Base-by-base conservation (phyloP, 345 rosid species). In the Ailanthus altissimus region DNA sequence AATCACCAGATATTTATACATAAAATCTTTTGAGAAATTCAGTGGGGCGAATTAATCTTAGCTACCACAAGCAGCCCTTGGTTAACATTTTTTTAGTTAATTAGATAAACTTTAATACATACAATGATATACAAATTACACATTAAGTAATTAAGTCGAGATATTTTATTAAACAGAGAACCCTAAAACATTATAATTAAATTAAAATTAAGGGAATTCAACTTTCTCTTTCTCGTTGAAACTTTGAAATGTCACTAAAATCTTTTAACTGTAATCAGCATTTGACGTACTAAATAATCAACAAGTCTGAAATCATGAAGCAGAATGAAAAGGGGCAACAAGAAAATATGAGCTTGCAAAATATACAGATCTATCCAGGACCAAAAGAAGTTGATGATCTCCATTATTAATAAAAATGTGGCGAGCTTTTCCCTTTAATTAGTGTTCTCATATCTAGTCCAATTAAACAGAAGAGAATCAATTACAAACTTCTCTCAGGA, bases 401-500 rank as follows among this genome's bases (percentile, higher is more conserved):
- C n/a, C n/a, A 63, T 67, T 58, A 74, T 75, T 3, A 32, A 32
- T 78, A 60, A 75, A 73, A 59, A 77, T 54, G 40, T 73, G 76
- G 67, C 78, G 23, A 59, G 15, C 74, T 57, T 66, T 72, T 45
- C 23, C 16, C 10, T 58, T 68, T 53, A 23, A 9, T 3, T 28
- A 74, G 73, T 77, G 81, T 77, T 81, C 57, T 67, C 75, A 12
- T 68, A 68, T 81, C 80, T 72, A 75, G 79, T 77, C 83, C 81
- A 73, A 56, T 54, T 49, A 62, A 53, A 53, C 7, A 58, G 58
- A 74, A 51, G 62, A 8, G 32, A 51, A 15, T 26, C 21, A 64
- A 77, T n/a, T n/a, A n/a, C n/a, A n/a, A n/a, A n/a, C n/a, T n/a
- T n/a, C n/a, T n/a, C n/a, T n/a, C n/a, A n/a, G n/a, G 32, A 51